A percentile compares a stretch with the other conserved stretches of the same genome.
Evolutionary conservation across 352 stramenopile genomes (phyloP).

Genomic region (Globisporangium echinulatum): DNA sequence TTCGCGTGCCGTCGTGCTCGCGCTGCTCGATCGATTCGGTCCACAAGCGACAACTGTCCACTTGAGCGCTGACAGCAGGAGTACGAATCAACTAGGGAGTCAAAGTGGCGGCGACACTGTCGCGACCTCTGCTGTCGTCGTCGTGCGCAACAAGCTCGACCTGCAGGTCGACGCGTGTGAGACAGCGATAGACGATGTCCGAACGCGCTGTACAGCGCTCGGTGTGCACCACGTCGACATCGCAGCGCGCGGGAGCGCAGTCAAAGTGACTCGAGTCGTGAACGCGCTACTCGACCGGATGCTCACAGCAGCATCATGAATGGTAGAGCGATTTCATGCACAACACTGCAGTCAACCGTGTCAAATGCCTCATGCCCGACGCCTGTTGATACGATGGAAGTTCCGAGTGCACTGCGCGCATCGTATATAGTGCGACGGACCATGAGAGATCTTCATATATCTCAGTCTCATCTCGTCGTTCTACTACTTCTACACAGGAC

Average conservation of each 20-base stretch:
- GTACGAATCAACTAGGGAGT: not conserved
- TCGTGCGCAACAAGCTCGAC: conserved; percentile 11
- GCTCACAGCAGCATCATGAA: not conserved
- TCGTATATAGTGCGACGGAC: too few relatives aligned
- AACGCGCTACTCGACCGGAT: not conserved
- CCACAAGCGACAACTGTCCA: not conserved
- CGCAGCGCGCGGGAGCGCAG: not conserved
- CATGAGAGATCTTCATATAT: too few relatives aligned
- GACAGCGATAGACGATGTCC: not conserved
- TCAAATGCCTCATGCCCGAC: too few relatives aligned
- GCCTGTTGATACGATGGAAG: too few relatives aligned
- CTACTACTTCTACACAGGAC: too few relatives aligned
- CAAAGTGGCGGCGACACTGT: not conserved
- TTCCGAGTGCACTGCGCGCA: too few relatives aligned
- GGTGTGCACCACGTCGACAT: conserved; percentile 1
- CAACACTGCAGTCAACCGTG: too few relatives aligned
- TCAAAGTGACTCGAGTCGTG: not conserved
- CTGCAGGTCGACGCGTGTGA: not conserved
- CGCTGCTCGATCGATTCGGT: not conserved
- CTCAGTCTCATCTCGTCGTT: too few relatives aligned
- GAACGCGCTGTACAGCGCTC: not conserved
- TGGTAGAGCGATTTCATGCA: too few relatives aligned
- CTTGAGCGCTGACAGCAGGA: not conserved
- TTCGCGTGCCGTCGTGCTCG: conserved; percentile 4
- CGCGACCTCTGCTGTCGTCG: not conserved